These are phyloP conservation scores for Candida xiaguanensis DNA, from an alignment of 805 yeast genomes.

Conservation along the genomic window DNA sequence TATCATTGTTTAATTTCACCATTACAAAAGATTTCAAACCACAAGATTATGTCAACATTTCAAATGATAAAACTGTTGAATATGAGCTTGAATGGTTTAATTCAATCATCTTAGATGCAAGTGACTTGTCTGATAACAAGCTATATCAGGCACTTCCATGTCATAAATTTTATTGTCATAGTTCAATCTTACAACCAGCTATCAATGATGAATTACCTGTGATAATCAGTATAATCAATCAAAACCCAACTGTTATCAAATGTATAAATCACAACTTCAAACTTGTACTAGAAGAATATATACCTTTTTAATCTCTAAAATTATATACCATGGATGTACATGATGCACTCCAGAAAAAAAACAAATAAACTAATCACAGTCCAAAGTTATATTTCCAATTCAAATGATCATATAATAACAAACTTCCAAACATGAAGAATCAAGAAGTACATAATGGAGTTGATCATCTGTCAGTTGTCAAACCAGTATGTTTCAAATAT, in stretches of 20 bases:
- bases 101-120: slow-evolving; percentile 8
- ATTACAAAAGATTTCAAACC: slow-evolving; percentile 6
- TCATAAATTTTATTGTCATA: slow-evolving; percentile 10
- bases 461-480: neutral
- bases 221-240: slow-evolving; percentile 14
- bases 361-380: neutral
- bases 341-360: slow-evolving; percentile 3
- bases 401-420: slow-evolving; percentile 1
- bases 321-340: slow-evolving; percentile 1
- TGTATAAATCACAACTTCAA: slow-evolving; percentile 9
- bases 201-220: slow-evolving; percentile 13
- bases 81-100: slow-evolving; percentile 11
- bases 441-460: neutral
- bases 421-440: neutral
- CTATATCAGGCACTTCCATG: slow-evolving; percentile 6
- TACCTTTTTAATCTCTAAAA: neutral
- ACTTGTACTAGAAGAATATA: neutral
- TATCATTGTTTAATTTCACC: slow-evolving; percentile 16
- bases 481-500: slow-evolving; percentile 2
- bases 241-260: slow-evolving; percentile 4
- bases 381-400: neutral
- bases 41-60: neutral
- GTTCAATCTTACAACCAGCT: slow-evolving; percentile 9
- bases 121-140: slow-evolving; percentile 6
- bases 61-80: neutral